Evolutionary conservation across 345 rosid species (phyloP).

Genomic region (Pugionium dolabratum): DNA sequence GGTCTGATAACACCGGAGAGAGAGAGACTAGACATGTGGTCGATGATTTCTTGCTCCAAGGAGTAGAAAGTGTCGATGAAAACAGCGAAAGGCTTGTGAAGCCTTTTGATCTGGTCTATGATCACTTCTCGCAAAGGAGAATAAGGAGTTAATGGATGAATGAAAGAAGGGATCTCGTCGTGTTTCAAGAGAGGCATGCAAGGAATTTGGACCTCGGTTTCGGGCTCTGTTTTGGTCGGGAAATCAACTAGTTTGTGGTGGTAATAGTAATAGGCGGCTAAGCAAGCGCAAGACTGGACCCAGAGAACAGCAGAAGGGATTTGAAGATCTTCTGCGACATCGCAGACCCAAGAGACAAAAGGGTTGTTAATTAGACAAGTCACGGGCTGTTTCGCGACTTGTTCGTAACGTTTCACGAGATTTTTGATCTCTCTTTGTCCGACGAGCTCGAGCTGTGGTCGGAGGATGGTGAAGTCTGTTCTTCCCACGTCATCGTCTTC

Average conservation of each 20-base stretch:
- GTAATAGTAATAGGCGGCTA: constrained; percentile 68
- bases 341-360: constrained; percentile 83
- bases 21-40: constrained; percentile 58
- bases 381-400: constrained; percentile 58
- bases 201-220: constrained; percentile 67
- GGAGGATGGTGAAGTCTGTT: constrained; percentile 25
- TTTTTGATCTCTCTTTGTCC: constrained; percentile 51
- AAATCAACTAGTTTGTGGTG: constrained; percentile 51
- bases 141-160: constrained; percentile 59
- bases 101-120: constrained; percentile 59
- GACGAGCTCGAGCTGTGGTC: constrained; percentile 54
- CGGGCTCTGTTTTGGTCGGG: constrained; percentile 56
- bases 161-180: constrained; percentile 81
- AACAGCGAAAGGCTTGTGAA: constrained; percentile 66
- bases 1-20: constrained; percentile 44
- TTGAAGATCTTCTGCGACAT: constrained; percentile 65
- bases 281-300: constrained; percentile 89
- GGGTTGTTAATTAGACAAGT: constrained; percentile 84
- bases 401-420: constrained; percentile 51
- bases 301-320: constrained; percentile 86
- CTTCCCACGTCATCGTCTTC: constrained; percentile 57
- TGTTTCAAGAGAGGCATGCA: constrained; percentile 64
- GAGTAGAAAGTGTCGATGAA: constrained; percentile 73
- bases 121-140: constrained; percentile 49
- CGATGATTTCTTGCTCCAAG: constrained; percentile 66